Percentiles rank a stretch among this genome's conserved stretches.
phyloP scores from a whole-genome alignment of 305 asterid species.

The Fraxinus nigra region DNA sequence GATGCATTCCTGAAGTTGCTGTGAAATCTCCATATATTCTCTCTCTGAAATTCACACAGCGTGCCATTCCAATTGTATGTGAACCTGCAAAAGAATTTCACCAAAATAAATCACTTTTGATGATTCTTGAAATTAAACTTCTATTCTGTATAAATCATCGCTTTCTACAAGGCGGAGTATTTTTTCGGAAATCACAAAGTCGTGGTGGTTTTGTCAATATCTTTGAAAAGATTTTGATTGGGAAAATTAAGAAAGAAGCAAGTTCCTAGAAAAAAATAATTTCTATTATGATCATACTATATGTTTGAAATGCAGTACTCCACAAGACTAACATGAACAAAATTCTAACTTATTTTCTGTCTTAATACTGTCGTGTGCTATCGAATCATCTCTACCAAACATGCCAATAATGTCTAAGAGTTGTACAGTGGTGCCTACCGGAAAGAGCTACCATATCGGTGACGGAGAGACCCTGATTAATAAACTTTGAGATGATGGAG shows the following conservation, averaged over 20 bases:
- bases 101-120: not conserved
- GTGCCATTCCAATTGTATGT: slow-evolving; percentile 88
- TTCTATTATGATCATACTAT: not conserved
- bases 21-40: slow-evolving; percentile 67
- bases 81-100: slow-evolving; percentile 53
- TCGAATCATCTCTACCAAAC: not conserved
- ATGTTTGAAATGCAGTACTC: not conserved
- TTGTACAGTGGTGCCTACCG: slow-evolving; percentile 36
- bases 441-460: slow-evolving; percentile 93
- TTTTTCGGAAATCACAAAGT: no score
- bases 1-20: slow-evolving; percentile 38
- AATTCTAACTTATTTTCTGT: not conserved
- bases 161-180: no score
- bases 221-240: no score
- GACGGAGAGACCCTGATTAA: slow-evolving; percentile 70
- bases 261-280: not conserved
- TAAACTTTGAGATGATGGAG: slow-evolving; percentile 74
- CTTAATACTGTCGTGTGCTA: not conserved
- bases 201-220: no score
- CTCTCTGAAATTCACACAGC: slow-evolving; percentile 69
- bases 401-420: not conserved
- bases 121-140: not conserved
- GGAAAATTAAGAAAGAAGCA: no score
- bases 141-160: not conserved
- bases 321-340: not conserved